Conservation (phyloP, 2,329 filamentous ascomycete genomes). For the Calycina herbarum region DNA sequence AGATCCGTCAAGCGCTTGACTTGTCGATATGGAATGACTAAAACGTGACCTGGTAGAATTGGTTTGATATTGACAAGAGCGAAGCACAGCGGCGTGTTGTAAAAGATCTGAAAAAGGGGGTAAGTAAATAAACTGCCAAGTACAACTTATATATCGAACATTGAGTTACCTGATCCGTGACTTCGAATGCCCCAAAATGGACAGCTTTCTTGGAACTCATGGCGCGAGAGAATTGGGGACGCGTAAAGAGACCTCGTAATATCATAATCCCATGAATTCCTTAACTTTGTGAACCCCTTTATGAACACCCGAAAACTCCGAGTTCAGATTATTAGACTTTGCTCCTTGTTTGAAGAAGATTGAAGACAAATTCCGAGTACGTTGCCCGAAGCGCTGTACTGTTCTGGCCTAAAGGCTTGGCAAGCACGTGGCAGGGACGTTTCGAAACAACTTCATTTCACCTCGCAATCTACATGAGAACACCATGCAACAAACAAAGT, state of each 20-base stretch:
- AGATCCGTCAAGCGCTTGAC: constrained; percentile 63
- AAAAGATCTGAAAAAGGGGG: constrained; percentile 68
- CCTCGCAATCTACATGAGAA: constrained; percentile 10
- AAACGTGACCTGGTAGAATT: constrained; percentile 87
- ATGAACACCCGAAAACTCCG: background rate
- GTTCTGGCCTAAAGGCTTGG: constrained; percentile 5
- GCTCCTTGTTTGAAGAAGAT: background rate
- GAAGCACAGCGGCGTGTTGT: constrained; percentile 76
- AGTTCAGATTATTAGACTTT: background rate
- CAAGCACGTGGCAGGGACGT: constrained; percentile 2
- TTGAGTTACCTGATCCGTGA: constrained; percentile 65
- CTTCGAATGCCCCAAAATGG: constrained; percentile 74
- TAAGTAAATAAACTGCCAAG: background rate
- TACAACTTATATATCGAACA: background rate
- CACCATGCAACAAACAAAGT: background rate
- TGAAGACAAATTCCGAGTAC: background rate
- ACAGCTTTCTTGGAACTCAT: constrained; percentile 44
- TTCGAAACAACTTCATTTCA: constrained; percentile 13
- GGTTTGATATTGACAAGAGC: constrained; percentile 95
- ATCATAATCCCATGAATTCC: constrained; percentile 21
- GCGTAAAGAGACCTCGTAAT: constrained; percentile 14
- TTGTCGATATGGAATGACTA: constrained; percentile 73
- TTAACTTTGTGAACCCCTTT: background rate
- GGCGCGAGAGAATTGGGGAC: constrained; percentile 12
- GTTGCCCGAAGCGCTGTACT: background rate